These are phyloP conservation scores for Phaeomoniella chlamydospora DNA, from an alignment of 2,329 filamentous ascomycete species.

Conservation along the genomic window DNA sequence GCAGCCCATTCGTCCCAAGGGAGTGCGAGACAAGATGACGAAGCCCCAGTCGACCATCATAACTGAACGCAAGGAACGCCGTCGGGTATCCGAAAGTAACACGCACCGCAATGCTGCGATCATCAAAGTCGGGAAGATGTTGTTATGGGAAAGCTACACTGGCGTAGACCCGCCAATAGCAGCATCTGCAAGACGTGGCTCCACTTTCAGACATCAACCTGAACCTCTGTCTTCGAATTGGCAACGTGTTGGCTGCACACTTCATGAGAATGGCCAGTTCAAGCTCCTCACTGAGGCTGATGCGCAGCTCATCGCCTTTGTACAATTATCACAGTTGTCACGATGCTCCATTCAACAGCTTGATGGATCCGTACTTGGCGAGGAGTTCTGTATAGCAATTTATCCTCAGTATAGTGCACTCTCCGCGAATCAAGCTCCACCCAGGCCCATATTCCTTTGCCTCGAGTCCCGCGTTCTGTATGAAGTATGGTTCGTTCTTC, in stretches of 20 bases:
- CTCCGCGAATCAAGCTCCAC: slow-evolving; percentile 57
- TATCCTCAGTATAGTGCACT: slow-evolving; percentile 81
- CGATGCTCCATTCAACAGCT: slow-evolving; percentile 82
- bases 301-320: slow-evolving; percentile 61
- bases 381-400: slow-evolving; percentile 87
- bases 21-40: slow-evolving; percentile 33
- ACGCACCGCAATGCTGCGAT: slow-evolving; percentile 60
- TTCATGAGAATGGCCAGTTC: slow-evolving; percentile 90
- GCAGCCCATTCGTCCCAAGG: slow-evolving; percentile 35
- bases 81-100: slow-evolving; percentile 31
- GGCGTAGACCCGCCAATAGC: slow-evolving; percentile 16
- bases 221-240: slow-evolving; percentile 50
- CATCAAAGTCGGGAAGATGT: slow-evolving; percentile 87
- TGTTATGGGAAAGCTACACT: slow-evolving; percentile 61
- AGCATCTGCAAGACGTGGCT: slow-evolving; percentile 26
- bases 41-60: slow-evolving; percentile 30
- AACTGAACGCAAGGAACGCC: slow-evolving; percentile 26
- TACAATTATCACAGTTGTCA: slow-evolving; percentile 79
- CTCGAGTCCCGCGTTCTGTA: slow-evolving; percentile 80
- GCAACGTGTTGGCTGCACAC: slow-evolving; percentile 79
- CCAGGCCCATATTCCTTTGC: slow-evolving; percentile 79
- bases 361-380: slow-evolving; percentile 78
- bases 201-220: slow-evolving; percentile 36
- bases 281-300: slow-evolving; percentile 82
- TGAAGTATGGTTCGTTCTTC: slow-evolving; percentile 89